Conservation (phyloP, 2,329 filamentous ascomycete species). For the Xylaria sp. region DNA sequence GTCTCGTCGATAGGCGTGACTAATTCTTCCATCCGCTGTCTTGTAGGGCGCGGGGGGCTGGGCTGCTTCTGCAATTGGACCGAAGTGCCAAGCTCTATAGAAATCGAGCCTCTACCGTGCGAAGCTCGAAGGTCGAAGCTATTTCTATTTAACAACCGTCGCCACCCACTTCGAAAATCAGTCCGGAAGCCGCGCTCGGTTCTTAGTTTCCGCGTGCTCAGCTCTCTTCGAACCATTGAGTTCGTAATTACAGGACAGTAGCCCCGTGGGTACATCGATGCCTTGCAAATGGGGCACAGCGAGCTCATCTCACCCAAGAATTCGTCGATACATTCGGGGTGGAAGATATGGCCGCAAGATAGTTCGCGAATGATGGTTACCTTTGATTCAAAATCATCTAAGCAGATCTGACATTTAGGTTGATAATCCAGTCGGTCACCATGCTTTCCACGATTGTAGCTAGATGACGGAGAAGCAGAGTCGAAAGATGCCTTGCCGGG, state of each 20-base stretch:
- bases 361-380: conserved; percentile 83
- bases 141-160: conserved; percentile 42
- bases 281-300: conserved; percentile 91
- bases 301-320: conserved; percentile 84
- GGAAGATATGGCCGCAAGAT: conserved; percentile 91
- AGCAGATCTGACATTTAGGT: conserved; percentile 88
- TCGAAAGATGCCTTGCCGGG: conserved; percentile 31
- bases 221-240: conserved; percentile 84
- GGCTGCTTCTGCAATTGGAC: conserved; percentile 43
- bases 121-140: conserved; percentile 41
- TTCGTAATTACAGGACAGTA: conserved; percentile 81
- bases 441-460: conserved; percentile 44
- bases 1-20: conserved; percentile 48
- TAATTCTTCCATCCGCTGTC: conserved; percentile 47
- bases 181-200: conserved; percentile 60
- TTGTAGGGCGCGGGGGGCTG: conserved; percentile 31
- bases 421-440: conserved; percentile 72
- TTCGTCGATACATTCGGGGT: conserved; percentile 89
- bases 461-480: conserved; percentile 26
- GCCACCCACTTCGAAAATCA: conserved; percentile 45
- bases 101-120: conserved; percentile 32
- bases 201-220: conserved; percentile 71
- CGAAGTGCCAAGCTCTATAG: conserved; percentile 37
- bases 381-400: conserved; percentile 79
- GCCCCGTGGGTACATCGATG: conserved; percentile 77